These are phyloP conservation scores for Paraconiothyrium sp. DNA, from an alignment of 2,329 filamentous ascomycete species.

Conservation along the genomic window DNA sequence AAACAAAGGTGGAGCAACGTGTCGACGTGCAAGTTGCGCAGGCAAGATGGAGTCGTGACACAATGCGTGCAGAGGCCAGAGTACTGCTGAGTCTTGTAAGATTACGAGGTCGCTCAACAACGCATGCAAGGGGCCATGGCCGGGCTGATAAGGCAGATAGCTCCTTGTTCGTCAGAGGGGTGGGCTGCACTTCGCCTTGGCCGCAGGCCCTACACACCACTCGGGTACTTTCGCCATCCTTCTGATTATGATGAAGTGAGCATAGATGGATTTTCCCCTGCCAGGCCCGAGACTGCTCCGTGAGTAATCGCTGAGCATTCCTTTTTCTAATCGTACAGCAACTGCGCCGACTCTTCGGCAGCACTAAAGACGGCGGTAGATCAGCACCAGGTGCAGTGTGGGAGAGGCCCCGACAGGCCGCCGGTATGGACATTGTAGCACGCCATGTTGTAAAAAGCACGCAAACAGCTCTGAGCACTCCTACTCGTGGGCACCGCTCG, in stretches of 20 bases:
- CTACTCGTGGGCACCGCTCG: background rate
- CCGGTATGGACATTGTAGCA: constrained; percentile 4
- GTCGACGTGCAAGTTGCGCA: constrained; percentile 3
- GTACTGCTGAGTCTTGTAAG: background rate
- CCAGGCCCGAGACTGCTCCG: constrained; percentile 2
- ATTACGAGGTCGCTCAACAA: background rate
- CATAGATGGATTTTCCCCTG: background rate
- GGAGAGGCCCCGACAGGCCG: background rate
- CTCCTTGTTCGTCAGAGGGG: constrained; percentile 9
- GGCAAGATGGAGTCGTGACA: background rate
- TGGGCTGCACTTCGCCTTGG: constrained; percentile 2
- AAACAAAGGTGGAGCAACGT: constrained; percentile 23
- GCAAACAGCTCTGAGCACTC: background rate
- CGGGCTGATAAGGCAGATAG: constrained; percentile 10
- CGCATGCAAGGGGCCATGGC: constrained; percentile 1
- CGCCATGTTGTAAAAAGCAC: constrained; percentile 7
- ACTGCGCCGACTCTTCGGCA: constrained; percentile 6
- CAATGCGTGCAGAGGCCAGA: background rate
- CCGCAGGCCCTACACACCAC: background rate
- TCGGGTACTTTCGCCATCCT: constrained; percentile 3
- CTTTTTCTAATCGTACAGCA: constrained; percentile 8
- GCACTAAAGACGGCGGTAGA: constrained; percentile 3
- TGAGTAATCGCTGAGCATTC: constrained; percentile 1
- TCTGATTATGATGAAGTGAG: constrained; percentile 13
- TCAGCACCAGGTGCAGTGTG: background rate